Evolutionary conservation across 345 rosid genomes (phyloP).

Genomic region (Atalantia buxifolia): DNA sequence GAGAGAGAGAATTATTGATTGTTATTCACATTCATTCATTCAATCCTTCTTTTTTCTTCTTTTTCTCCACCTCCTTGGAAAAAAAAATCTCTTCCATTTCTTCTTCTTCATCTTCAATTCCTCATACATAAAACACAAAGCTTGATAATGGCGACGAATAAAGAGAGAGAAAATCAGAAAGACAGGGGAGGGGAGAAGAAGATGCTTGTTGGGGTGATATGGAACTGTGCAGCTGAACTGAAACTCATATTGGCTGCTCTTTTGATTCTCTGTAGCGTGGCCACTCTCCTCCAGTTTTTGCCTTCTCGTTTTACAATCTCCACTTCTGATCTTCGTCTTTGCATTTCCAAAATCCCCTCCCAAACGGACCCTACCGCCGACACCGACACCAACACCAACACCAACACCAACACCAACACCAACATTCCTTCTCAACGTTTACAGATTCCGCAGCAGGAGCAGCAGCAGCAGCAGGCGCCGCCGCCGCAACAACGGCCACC

Average conservation of each 20-base stretch:
- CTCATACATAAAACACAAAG: neutral
- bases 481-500: conserved; percentile 24
- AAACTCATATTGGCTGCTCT: conserved; percentile 56
- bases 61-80: neutral
- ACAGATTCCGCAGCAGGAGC: conserved; percentile 12
- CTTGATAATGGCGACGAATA: conserved; percentile 19
- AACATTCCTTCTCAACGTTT: conserved; percentile 18
- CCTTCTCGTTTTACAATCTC: conserved; percentile 75
- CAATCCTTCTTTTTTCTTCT: neutral
- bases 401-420: conserved; percentile 7
- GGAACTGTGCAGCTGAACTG: conserved; percentile 79
- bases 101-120: neutral
- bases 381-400: conserved; percentile 16
- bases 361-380: conserved; percentile 8
- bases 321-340: conserved; percentile 74
- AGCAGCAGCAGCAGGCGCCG: neutral
- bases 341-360: conserved; percentile 57
- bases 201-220: conserved; percentile 44
- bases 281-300: conserved; percentile 60
- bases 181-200: conserved; percentile 36
- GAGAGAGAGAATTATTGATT: neutral
- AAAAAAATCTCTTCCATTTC: neutral
- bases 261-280: conserved; percentile 61
- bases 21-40: neutral
- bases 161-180: conserved; percentile 35